Percentiles rank a stretch among this genome's conserved stretches.
Conservation (phyloP, 75 land plant species). For the Cupressus sempervirens region DNA sequence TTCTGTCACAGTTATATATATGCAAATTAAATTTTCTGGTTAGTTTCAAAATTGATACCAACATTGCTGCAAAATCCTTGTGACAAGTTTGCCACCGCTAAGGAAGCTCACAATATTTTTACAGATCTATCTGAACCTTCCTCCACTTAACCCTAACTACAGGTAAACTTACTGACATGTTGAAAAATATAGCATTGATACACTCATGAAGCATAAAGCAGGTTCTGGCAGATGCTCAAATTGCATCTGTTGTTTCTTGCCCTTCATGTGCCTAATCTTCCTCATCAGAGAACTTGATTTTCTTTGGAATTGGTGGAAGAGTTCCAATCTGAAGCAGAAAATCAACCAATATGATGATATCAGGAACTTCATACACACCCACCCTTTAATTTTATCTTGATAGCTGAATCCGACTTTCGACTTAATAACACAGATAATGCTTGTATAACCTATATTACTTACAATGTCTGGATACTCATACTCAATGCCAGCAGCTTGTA, state of each 20-base stretch:
- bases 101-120: background rate
- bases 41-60: background rate
- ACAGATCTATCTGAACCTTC: background rate
- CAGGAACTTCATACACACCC: background rate
- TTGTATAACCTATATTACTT: conserved; percentile 24
- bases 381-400: background rate
- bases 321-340: conserved; percentile 39
- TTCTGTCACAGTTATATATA: background rate
- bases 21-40: background rate
- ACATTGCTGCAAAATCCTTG: background rate
- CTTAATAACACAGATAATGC: background rate
- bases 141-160: background rate
- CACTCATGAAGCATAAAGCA: background rate
- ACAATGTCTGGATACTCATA: conserved; percentile 86
- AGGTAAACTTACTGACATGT: background rate
- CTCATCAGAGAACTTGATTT: conserved; percentile 58
- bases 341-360: background rate
- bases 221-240: background rate
- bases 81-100: background rate
- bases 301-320: conserved; percentile 49
- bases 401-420: background rate
- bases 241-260: background rate
- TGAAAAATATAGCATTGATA: background rate
- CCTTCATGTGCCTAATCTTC: background rate
- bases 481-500: conserved; percentile 81